Percentiles rank a stretch among this genome's conserved stretches.
phyloP scores from a whole-genome alignment of 176 grass and related monocot species.

The Pontederia crassipes region DNA sequence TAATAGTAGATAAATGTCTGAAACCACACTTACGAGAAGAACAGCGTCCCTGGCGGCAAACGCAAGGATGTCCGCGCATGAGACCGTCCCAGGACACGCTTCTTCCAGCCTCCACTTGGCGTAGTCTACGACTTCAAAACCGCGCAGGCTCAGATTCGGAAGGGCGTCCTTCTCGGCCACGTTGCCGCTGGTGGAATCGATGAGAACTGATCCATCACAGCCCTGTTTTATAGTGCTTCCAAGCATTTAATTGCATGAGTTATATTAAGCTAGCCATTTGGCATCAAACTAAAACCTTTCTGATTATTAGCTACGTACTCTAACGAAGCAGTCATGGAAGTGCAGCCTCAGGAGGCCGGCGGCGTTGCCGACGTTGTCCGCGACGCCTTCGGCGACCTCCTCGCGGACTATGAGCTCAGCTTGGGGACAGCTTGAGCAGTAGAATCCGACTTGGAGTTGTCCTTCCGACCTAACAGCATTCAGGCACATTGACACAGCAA shows the following conservation, averaged over 20 bases:
- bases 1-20: background rate
- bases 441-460: constrained; percentile 6
- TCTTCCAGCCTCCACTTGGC: constrained; percentile 7
- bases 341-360: constrained; percentile 7
- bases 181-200: constrained; percentile 1
- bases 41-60: constrained; percentile 14
- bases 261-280: background rate
- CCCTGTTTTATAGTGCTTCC: background rate
- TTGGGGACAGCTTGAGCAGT: background rate
- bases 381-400: constrained; percentile 3
- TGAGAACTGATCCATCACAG: constrained; percentile 13
- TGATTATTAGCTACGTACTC: background rate
- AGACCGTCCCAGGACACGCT: constrained; percentile 12
- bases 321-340: constrained; percentile 16
- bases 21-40: background rate
- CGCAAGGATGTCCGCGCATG: constrained; percentile 10
- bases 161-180: constrained; percentile 8
- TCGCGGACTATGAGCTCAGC: constrained; percentile 16
- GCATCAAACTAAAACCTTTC: too few species aligned
- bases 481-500: background rate
- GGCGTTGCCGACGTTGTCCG: background rate
- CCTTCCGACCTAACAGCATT: too few species aligned
- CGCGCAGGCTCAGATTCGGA: constrained; percentile 5
- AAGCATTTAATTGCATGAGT: background rate
- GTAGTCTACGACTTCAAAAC: constrained; percentile 12